Percentiles rank a stretch among this genome's conserved stretches.
Conservation (phyloP, 2,329 filamentous ascomycete species). For the Dothidotthia symphoricarpi region DNA sequence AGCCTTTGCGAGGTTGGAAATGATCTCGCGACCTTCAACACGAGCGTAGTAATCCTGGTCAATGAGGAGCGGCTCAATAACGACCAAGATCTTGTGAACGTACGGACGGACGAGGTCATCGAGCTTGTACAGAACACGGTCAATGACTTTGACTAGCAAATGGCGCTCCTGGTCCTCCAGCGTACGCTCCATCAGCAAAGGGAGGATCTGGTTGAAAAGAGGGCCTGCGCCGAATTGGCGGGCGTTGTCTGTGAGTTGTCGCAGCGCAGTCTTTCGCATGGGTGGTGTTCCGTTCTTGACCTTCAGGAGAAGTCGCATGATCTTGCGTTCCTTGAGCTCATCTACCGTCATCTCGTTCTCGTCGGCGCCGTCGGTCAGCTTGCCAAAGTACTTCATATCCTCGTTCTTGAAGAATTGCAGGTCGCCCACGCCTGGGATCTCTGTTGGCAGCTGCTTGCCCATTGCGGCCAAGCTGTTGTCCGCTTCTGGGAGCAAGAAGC, state of each 20-base stretch:
- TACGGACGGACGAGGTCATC: conserved; percentile 95
- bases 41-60: conserved; percentile 99
- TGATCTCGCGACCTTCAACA: conserved; percentile 97
- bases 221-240: conserved; percentile 91
- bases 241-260: conserved; percentile 96
- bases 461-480: conserved; percentile 72
- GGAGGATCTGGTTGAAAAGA: conserved; percentile 95
- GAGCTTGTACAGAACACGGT: conserved; percentile 96
- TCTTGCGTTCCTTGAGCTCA: conserved; percentile 95
- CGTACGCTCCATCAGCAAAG: conserved; percentile 96
- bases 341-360: conserved; percentile 91
- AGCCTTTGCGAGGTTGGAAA: conserved; percentile 95
- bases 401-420: conserved; percentile 98
- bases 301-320: conserved; percentile 93
- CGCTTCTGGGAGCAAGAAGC: conserved; percentile 97
- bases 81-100: conserved; percentile 96
- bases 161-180: conserved; percentile 97
- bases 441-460: conserved; percentile 88
- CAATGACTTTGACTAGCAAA: conserved; percentile 97
- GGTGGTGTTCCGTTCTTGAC: conserved; percentile 99
- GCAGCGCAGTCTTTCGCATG: conserved; percentile 96
- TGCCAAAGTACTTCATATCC: conserved; percentile 98
- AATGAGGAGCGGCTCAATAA: conserved; percentile 98
- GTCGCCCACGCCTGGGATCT: conserved; percentile 94
- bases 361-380: conserved; percentile 89